Conservation (phyloP, 2,329 filamentous ascomycete genomes). For the Rhynchosporium agropyri region DNA sequence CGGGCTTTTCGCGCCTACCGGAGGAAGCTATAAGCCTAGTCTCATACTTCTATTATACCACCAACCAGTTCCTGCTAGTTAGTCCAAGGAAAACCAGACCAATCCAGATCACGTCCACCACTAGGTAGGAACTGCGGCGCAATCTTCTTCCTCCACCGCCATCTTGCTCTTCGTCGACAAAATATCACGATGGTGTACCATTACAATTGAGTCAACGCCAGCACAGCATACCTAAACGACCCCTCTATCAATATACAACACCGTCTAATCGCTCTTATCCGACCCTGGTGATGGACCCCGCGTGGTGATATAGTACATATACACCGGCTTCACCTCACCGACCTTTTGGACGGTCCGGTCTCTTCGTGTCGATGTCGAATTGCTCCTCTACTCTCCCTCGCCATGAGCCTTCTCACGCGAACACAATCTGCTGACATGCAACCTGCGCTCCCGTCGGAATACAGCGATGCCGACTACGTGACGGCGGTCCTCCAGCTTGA, state of each 20-base stretch:
- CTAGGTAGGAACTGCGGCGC: not conserved
- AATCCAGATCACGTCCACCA: not conserved
- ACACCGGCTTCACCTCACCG: not conserved
- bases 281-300: conserved; percentile 9
- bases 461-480: conserved; percentile 37
- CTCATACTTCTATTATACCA: no score
- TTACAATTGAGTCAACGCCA: conserved; percentile 7
- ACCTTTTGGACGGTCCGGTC: not conserved
- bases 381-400: conserved; percentile 22
- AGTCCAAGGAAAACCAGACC: no score
- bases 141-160: not conserved
- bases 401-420: conserved; percentile 32
- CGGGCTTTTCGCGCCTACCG: no score
- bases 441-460: conserved; percentile 28
- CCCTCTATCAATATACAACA: not conserved
- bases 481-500: conserved; percentile 40
- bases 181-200: conserved; percentile 4
- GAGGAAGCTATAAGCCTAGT: no score
- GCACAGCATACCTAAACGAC: not conserved
- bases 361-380: conserved; percentile 27
- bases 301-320: conserved; percentile 1
- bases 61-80: no score
- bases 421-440: conserved; percentile 35
- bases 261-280: not conserved
- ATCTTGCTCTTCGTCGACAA: not conserved